Base-by-base conservation (phyloP, 2,329 filamentous ascomycete species). In the Pezicula neosporulosa region DNA sequence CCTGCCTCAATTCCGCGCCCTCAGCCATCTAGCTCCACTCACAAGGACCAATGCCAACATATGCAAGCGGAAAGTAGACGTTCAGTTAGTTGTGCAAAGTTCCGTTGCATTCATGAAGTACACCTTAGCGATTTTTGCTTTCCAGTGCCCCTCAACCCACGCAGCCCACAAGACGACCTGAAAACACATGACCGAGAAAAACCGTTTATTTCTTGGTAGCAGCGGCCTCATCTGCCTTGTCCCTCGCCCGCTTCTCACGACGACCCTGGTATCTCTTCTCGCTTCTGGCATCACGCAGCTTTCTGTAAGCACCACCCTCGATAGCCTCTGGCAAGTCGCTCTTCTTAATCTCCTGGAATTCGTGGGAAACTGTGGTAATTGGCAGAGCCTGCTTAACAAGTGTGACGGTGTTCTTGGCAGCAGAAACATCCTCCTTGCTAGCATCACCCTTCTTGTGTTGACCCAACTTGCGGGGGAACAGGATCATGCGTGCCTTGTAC, bases 381-480 rank as follows among this genome's bases (percentile, higher is more conserved):
- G 91, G 90, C 68, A 96, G 78, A 64, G 78, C 71, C 60, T 78
- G 72, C 69, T 74, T 70, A 67, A 85, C 70, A 70, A 72, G 77
- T 61, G 74, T 69, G 64, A 77, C 76, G 72, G 83, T 83, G 67
- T 85, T 76, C 72, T 85, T 87, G 71, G 74, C 75, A 58, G 63
- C 65, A 63, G 80, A 69, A 77, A 94, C 85, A 57, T 88, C 86
- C 70, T 93, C 89, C 72, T 89, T 89, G 75, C 87, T 81, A 61
- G 86, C 87, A 78, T 96, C 90, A 75, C 89, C 89, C 74, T 88
- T 87, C 90, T 96, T 97, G 79, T 87, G 84, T 79, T 94, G 86
- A 78, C 92, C 92, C 73, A 85, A 85, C 78, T 90, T 91, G 83
- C 91, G 90, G 73, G 94, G 94, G 84, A 99, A 97, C 73, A 99